phyloP scores from a whole-genome alignment of 2,329 filamentous ascomycete genomes.

The Epichloe typhina region DNA sequence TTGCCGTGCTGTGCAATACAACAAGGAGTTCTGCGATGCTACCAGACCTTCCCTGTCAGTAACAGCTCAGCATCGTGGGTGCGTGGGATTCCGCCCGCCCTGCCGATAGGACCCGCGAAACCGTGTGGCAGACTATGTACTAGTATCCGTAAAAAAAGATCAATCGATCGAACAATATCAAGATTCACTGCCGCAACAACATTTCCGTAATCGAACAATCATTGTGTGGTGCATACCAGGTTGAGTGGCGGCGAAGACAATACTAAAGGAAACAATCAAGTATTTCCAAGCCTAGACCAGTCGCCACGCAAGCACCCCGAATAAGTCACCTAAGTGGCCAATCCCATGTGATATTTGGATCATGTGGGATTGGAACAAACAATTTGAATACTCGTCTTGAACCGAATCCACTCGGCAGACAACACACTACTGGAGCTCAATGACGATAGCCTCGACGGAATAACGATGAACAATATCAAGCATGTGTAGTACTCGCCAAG shows the following conservation, averaged over 20 bases:
- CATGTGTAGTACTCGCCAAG: not conserved
- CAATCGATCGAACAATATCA: too few species aligned
- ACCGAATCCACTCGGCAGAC: too few species aligned
- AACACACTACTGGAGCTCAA: not conserved
- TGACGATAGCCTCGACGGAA: not conserved
- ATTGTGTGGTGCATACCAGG: not conserved
- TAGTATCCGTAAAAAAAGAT: too few species aligned
- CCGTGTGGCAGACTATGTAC: too few species aligned
- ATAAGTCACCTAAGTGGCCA: not conserved
- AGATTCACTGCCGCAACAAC: too few species aligned
- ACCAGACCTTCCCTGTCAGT: too few species aligned
- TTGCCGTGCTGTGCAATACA: too few species aligned
- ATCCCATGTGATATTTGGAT: not conserved
- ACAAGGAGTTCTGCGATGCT: too few species aligned
- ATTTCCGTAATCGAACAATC: not conserved
- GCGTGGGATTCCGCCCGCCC: too few species aligned
- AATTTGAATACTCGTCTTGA: not conserved
- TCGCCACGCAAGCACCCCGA: not conserved
- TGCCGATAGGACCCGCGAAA: too few species aligned
- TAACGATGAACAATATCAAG: conserved; percentile 2
- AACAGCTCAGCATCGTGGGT: too few species aligned
- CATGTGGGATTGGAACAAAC: not conserved
- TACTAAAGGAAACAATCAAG: conserved; percentile 8
- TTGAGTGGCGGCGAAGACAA: conserved; percentile 10
- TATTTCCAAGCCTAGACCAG: not conserved